Conservation (phyloP, 805 yeast species). For the Wickerhamomyces tratensis region DNA sequence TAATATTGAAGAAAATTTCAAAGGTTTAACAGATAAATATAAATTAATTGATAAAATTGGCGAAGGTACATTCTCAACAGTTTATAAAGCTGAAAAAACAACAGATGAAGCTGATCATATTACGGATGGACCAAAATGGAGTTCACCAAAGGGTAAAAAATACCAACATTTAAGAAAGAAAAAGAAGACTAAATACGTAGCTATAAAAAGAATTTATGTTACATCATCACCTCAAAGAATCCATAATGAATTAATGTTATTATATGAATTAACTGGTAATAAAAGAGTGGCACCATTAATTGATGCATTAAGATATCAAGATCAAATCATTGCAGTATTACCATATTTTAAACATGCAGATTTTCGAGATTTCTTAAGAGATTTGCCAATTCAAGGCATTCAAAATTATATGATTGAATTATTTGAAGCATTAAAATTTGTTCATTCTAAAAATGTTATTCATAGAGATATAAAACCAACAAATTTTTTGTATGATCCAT, state of each 20-base stretch:
- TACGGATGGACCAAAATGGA: constrained; percentile 25
- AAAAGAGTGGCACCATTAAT: constrained; percentile 78
- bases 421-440: constrained; percentile 57
- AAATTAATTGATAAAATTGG: constrained; percentile 39
- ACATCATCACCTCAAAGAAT: constrained; percentile 93
- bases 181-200: constrained; percentile 42
- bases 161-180: constrained; percentile 24
- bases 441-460: constrained; percentile 61
- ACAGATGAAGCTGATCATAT: constrained; percentile 21
- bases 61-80: constrained; percentile 88
- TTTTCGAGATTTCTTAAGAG: constrained; percentile 78
- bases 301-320: constrained; percentile 80
- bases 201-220: constrained; percentile 87
- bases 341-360: constrained; percentile 90
- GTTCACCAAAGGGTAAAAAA: constrained; percentile 15
- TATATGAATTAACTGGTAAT: constrained; percentile 60
- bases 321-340: constrained; percentile 86
- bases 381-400: constrained; percentile 70
- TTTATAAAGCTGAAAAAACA: constrained; percentile 60
- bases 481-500: constrained; percentile 46
- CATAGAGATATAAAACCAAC: constrained; percentile 80
- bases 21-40: constrained; percentile 30
- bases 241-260: constrained; percentile 72
- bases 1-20: constrained; percentile 43
- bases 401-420: constrained; percentile 73